Evolutionary conservation across 805 yeast genomes (phyloP).

Genomic region (Kodamaea nitidulidarum): DNA sequence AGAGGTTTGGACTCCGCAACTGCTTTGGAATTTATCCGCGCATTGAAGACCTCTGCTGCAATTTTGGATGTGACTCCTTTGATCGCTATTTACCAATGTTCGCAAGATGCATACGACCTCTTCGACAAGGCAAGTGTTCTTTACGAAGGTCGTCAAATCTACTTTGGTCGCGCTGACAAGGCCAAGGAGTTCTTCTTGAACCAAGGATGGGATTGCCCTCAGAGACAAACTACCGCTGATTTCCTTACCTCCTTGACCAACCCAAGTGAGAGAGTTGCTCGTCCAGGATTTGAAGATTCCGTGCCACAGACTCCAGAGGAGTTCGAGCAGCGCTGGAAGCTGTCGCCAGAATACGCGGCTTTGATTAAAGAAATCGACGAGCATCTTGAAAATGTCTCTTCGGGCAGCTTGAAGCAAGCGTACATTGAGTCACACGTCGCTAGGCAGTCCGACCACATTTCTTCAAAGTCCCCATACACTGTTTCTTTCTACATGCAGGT

Average conservation of each 20-base stretch:
- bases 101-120: slow-evolving; percentile 55
- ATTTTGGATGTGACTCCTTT: slow-evolving; percentile 50
- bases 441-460: slow-evolving; percentile 17
- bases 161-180: slow-evolving; percentile 41
- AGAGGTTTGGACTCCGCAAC: slow-evolving; percentile 85
- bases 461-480: slow-evolving; percentile 50
- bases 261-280: slow-evolving; percentile 46
- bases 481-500: slow-evolving; percentile 52
- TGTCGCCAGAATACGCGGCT: slow-evolving; percentile 38
- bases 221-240: slow-evolving; percentile 58
- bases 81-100: slow-evolving; percentile 55
- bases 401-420: slow-evolving; percentile 14
- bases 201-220: slow-evolving; percentile 56
- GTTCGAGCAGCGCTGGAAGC: slow-evolving; percentile 36
- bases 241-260: slow-evolving; percentile 53
- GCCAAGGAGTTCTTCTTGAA: slow-evolving; percentile 48
- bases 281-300: slow-evolving; percentile 40
- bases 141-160: slow-evolving; percentile 56
- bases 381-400: slow-evolving; percentile 7
- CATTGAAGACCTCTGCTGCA: slow-evolving; percentile 59
- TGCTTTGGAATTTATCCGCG: slow-evolving; percentile 68
- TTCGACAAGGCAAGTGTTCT: slow-evolving; percentile 62
- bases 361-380: slow-evolving; percentile 14
- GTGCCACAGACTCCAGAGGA: slow-evolving; percentile 39
- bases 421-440: slow-evolving; percentile 24